Evolutionary conservation across 331 rosid species (phyloP), one percentile per base, ranked within the genome.

Genomic region (Cucumis variabilis): DNA sequence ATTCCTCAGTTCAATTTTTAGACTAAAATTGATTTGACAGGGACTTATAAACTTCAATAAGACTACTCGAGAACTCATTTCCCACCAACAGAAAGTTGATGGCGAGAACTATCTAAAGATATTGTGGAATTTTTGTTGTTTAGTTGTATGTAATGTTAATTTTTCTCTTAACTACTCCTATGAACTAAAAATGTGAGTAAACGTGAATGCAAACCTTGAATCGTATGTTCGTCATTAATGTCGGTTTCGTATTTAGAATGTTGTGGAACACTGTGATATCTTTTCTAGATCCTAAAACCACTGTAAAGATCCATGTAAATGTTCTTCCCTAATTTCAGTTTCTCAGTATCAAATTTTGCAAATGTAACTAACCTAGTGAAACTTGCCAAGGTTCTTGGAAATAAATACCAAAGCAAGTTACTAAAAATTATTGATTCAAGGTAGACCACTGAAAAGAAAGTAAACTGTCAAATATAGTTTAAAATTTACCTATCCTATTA

Each of bases 171-270:
- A 68, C 87, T 66, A 46, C 37, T 17, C 65, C 46, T 37, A 20
- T 67, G 20, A 88, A 79, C 25, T 5, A 23, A 86, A 87, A 83
- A 83, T 92, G 86, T 90, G 90, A 85, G 86, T 86, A 87, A 67
- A 41, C 7, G 48, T 77, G 86, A 65, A 87, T 91, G 93, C 97
- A 95, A 98, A 95, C 96, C 37, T 33, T 95, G 96, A 94, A 92
- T 88, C 96, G 96, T 85, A 95, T 97, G 98, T 95, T 95, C 94
- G 94, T 97, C 93, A 95, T 97, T 94, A 97, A 97, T 88, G 99
- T 96, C 84, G 99, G 98, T 88, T 92, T 96, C 60, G 98, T 98
- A 70, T 97, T 97, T 86, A 93, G 98, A 91, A 94, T 97, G 91
- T 87, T 94, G 90, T 95, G 99, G 99, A 95, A 90, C 93, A 97